Evolutionary conservation across 805 yeast genomes (phyloP).

Genomic region (Candida krabiensis): DNA sequence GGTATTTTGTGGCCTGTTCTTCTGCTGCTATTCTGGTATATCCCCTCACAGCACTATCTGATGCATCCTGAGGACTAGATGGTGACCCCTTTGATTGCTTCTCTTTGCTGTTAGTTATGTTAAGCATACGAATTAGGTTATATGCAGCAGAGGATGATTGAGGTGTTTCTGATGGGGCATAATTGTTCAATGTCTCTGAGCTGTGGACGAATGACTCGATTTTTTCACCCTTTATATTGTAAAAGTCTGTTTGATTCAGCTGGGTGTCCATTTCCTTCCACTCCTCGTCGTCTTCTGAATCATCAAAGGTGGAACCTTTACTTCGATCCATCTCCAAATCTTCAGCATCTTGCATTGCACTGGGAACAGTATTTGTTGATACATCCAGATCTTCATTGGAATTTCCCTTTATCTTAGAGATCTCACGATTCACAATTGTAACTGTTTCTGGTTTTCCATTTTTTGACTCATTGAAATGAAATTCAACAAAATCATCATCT

Average conservation of each 20-base stretch:
- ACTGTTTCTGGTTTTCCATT: constrained; percentile 18
- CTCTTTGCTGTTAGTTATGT: constrained; percentile 5
- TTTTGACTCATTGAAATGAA: constrained; percentile 18
- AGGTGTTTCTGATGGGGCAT: constrained; percentile 3
- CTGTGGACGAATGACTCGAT: constrained; percentile 40
- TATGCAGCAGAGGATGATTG: background rate
- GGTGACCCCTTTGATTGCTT: constrained; percentile 1
- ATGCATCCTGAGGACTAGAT: constrained; percentile 4
- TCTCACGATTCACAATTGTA: constrained; percentile 19
- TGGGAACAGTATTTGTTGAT: background rate
- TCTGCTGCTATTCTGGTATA: constrained; percentile 89
- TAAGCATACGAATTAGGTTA: constrained; percentile 5
- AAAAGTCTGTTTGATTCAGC: constrained; percentile 66
- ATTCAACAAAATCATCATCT: constrained; percentile 29
- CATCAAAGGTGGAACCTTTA: constrained; percentile 12
- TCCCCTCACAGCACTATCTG: constrained; percentile 56
- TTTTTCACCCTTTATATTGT: constrained; percentile 75
- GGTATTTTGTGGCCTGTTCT: constrained; percentile 76
- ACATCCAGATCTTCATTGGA: background rate
- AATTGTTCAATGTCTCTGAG: constrained; percentile 21
- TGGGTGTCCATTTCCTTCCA: constrained; percentile 92
- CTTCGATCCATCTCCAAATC: background rate
- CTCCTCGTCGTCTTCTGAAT: constrained; percentile 43
- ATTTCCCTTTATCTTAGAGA: constrained; percentile 7
- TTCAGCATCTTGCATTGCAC: background rate